Evolutionary conservation across 768 basidiomycete genomes (phyloP), one percentile per base, ranked within the genome.

Genomic region (Boletus reticulatus): DNA sequence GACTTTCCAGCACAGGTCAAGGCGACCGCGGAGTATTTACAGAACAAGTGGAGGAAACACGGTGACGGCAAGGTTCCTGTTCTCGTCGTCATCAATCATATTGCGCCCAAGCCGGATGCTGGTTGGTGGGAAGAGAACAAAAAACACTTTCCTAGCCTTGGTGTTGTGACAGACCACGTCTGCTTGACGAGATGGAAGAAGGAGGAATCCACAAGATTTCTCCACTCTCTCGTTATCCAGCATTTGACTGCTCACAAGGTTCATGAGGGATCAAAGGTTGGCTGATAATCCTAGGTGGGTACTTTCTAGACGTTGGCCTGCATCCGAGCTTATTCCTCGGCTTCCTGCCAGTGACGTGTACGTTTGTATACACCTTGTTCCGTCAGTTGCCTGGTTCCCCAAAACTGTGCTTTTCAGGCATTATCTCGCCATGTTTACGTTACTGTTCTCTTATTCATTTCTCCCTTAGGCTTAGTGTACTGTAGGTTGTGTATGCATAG

Each of bases 81-180:
- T 48, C 54, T 65, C 17, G 52, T 65, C 42, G 65, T 65, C 39
- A 48, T 65, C 50, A 65, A 54, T 43, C 64, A 67, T 36, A 56
- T 56, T 11, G 29, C 62, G 10, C 64, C 64, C 4, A 53, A 46
- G n/a, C 64, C 64, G 1, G 56, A 67, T 29, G 24, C 41, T 31
- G 22, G 44, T 13, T 66, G 64, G 64, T 67, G 64, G 64, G 57
- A 64, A 31, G 59, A 57, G 36, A 66, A 67, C 20, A 49, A 61
- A 32, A 63, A 50, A 12, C 61, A 66, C 32, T 63, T 65, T 7
- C 52, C 61, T 3, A 58, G 59, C 12, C 61, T 66, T 17, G 24
- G 38, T 27, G 32, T 44, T 9, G 51, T 56, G 16, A 56, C 49
- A 4, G 61, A 57, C 47, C 64, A 65, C 12, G 38, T 60, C 41